A percentile compares a stretch with the other conserved stretches of the same genome.
Evolutionary conservation across 2,329 filamentous ascomycete genomes (phyloP).

Genomic region (Alternaria triticimaculans): DNA sequence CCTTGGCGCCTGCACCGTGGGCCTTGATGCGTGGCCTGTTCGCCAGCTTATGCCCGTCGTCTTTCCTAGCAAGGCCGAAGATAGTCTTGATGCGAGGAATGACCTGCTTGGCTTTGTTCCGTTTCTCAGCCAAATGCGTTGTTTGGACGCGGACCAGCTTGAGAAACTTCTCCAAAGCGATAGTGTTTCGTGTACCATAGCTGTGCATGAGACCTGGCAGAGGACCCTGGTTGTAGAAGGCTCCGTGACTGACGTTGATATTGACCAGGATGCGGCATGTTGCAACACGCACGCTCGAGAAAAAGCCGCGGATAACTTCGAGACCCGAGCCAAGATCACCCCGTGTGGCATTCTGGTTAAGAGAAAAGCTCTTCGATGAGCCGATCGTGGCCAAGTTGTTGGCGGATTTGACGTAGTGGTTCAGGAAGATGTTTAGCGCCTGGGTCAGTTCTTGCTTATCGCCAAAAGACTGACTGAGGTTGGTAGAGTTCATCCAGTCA

Average conservation of each 20-base stretch:
- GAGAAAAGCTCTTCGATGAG: conserved; percentile 51
- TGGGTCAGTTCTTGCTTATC: conserved; percentile 59
- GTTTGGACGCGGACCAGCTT: conserved; percentile 45
- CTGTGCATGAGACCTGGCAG: conserved; percentile 40
- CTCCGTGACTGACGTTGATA: conserved; percentile 64
- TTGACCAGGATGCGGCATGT: conserved; percentile 66
- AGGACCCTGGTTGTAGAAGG: conserved; percentile 59
- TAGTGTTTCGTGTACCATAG: conserved; percentile 20
- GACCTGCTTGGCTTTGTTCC: conserved; percentile 40
- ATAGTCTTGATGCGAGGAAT: conserved; percentile 51
- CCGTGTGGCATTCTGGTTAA: conserved; percentile 47
- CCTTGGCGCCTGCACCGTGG: conserved; percentile 27
- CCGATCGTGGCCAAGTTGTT: conserved; percentile 55
- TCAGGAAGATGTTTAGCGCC: conserved; percentile 64
- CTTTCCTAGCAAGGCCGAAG: conserved; percentile 44
- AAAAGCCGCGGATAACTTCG: conserved; percentile 65
- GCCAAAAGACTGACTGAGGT: conserved; percentile 44
- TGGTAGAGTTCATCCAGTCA: conserved; percentile 54
- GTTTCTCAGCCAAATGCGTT: conserved; percentile 44
- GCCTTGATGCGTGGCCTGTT: conserved; percentile 20
- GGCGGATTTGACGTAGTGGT: conserved; percentile 54
- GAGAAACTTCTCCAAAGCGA: conserved; percentile 45
- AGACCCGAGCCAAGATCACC: conserved; percentile 58
- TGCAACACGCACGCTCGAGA: conserved; percentile 64
- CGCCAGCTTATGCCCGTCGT: conserved; percentile 41